These are phyloP conservation scores for Macrophomina phaseolina DNA, from an alignment of 2,329 filamentous ascomycete species.

Conservation along the genomic window DNA sequence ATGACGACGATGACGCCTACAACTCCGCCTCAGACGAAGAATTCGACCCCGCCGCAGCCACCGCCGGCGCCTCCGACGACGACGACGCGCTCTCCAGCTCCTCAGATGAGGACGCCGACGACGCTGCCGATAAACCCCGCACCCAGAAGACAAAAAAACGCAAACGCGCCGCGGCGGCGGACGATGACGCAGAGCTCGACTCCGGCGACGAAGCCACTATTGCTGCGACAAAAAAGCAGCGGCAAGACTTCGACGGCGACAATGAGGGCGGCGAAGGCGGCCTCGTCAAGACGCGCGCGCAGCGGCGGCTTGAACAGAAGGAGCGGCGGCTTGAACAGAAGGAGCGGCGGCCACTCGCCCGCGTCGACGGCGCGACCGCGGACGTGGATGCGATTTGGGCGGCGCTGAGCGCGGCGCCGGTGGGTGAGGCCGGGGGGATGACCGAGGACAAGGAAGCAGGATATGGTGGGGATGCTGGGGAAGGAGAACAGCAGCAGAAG, in stretches of 20 bases:
- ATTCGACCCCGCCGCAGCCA: conserved; percentile 71
- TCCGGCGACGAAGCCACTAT: conserved; percentile 77
- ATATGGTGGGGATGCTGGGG: conserved; percentile 20
- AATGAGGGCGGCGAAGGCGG: conserved; percentile 58
- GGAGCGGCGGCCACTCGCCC: conserved; percentile 60
- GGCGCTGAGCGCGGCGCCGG: conserved; percentile 63
- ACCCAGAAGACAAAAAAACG: conserved; percentile 40
- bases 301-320: conserved; percentile 69
- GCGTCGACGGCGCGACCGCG: conserved; percentile 67
- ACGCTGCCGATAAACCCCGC: background rate
- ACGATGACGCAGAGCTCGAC: conserved; percentile 37
- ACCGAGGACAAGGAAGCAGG: background rate
- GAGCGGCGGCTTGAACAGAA: conserved; percentile 67
- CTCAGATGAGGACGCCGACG: conserved; percentile 25
- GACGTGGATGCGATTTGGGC: conserved; percentile 75
- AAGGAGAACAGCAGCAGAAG: conserved; percentile 29
- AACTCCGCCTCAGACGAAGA: conserved; percentile 74
- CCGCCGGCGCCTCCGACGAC: conserved; percentile 41
- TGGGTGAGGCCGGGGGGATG: conserved; percentile 31
- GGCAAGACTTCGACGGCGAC: conserved; percentile 33
- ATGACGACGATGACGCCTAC: conserved; percentile 52
- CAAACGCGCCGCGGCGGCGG: conserved; percentile 35
- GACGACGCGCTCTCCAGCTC: conserved; percentile 55
- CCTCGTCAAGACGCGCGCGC: conserved; percentile 74
- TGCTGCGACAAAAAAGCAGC: conserved; percentile 48